Evolutionary conservation across 179 eudicot species (phyloP).

Genomic region (Vitellaria paradoxa): DNA sequence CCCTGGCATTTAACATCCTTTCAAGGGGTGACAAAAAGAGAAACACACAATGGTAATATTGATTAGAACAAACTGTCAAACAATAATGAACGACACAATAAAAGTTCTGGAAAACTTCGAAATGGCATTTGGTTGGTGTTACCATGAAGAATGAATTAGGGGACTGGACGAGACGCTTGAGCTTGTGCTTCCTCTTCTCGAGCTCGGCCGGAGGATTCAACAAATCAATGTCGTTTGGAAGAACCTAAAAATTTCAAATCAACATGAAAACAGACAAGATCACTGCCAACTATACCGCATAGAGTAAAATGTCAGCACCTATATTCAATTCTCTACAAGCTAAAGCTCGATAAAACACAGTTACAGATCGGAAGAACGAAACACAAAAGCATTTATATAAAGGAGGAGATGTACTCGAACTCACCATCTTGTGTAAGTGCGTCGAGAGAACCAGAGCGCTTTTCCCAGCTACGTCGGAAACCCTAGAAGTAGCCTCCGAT

Average conservation of each 20-base stretch:
- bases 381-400: not conserved
- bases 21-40: not conserved
- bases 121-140: not conserved
- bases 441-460: not conserved
- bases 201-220: constrained; percentile 49
- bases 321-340: no score
- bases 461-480: not conserved
- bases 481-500: not conserved
- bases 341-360: not conserved
- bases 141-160: constrained; percentile 45
- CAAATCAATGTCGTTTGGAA: constrained; percentile 44
- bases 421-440: not conserved
- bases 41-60: not conserved
- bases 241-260: constrained; percentile 22
- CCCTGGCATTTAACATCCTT: constrained; percentile 20
- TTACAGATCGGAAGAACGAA: not conserved
- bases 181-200: constrained; percentile 51
- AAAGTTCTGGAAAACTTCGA: no score
- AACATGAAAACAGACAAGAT: not conserved
- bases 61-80: no score
- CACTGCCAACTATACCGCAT: not conserved
- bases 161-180: constrained; percentile 47
- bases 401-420: not conserved
- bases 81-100: no score
- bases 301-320: not conserved